Evolutionary conservation across 208 protist genomes (phyloP).

Genomic region (Leishmania martiniquensis): DNA sequence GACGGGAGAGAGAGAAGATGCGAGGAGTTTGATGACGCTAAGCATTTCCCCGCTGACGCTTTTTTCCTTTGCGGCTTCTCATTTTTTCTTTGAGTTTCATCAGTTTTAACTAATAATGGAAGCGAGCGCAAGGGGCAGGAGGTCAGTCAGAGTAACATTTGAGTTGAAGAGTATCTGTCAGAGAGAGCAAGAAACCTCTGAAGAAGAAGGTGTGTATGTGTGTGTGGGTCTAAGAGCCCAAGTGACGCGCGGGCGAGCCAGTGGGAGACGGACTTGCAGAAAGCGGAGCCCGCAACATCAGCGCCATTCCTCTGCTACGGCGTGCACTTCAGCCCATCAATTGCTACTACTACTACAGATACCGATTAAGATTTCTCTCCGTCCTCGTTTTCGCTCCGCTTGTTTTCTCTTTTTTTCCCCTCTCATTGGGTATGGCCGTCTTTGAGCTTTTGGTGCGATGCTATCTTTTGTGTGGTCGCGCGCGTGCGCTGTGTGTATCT

Average conservation of each 20-base stretch:
- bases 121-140: not conserved
- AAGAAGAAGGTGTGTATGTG: not conserved
- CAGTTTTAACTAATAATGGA: not conserved
- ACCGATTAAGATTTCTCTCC: slow-evolving; percentile 9
- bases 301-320: not conserved
- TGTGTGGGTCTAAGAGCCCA: not conserved
- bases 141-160: not conserved
- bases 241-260: slow-evolving; percentile 2
- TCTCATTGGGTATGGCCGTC: not conserved
- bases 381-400: not conserved
- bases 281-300: not conserved
- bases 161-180: not conserved
- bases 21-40: slow-evolving; percentile 2
- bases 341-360: slow-evolving; percentile 7
- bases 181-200: not conserved
- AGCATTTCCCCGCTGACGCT: slow-evolving; percentile 3
- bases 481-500: not conserved
- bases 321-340: not conserved
- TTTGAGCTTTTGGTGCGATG: not conserved
- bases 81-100: slow-evolving; percentile 9
- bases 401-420: not conserved
- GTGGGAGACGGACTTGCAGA: not conserved
- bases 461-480: not conserved
- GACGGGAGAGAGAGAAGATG: not conserved
- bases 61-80: not conserved